Conservation (phyloP, 202 grass and related monocot species). For the Saccharum hybrid region DNA sequence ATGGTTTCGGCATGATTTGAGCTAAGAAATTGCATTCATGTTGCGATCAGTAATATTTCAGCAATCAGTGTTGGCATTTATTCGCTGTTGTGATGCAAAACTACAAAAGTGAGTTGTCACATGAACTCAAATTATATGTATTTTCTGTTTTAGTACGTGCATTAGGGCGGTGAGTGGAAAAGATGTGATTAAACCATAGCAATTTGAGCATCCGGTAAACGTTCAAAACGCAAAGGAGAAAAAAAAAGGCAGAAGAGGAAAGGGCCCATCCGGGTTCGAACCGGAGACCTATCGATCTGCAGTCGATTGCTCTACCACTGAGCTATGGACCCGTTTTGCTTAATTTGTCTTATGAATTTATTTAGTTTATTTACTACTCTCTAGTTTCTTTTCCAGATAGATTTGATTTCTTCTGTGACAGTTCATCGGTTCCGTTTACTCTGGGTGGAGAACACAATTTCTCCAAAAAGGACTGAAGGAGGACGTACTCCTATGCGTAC, state of each 20-base stretch:
- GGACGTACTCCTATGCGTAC: neutral
- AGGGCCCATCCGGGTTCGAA: constrained; percentile 73
- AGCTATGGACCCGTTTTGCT: constrained; percentile 39
- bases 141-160: neutral
- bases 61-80: neutral
- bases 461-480: neutral
- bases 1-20: neutral
- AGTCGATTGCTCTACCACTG: constrained; percentile 69
- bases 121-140: too few species aligned
- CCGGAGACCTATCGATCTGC: constrained; percentile 71
- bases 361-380: too few species aligned
- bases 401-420: too few species aligned
- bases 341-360: too few species aligned
- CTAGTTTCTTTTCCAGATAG: too few species aligned
- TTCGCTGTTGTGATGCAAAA: neutral
- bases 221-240: neutral
- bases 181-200: too few species aligned
- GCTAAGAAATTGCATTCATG: neutral
- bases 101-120: neutral
- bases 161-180: neutral
- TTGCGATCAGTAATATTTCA: neutral
- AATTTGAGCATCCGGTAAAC: neutral
- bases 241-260: neutral
- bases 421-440: neutral
- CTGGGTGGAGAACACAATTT: neutral